A percentile compares a stretch with the other conserved stretches of the same genome.
Conservation (phyloP, 2,329 filamentous ascomycete species). For the Epichloe typhina region DNA sequence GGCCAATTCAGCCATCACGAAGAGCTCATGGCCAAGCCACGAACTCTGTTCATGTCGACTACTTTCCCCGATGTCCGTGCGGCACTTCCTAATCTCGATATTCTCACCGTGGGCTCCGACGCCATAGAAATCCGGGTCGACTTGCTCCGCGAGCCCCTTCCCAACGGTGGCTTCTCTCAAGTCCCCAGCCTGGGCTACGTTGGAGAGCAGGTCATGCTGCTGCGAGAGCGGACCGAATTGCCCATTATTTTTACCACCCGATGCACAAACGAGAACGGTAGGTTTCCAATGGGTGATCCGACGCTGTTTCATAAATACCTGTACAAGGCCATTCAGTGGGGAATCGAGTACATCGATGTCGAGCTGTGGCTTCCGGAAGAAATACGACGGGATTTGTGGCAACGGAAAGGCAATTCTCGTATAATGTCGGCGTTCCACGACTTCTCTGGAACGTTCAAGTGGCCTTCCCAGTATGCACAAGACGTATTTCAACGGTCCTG, state of each 20-base stretch:
- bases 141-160: constrained; percentile 57
- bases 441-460: constrained; percentile 73
- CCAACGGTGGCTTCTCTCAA: constrained; percentile 45
- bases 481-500: constrained; percentile 58
- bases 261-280: constrained; percentile 69
- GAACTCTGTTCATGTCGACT: constrained; percentile 77
- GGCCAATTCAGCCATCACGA: constrained; percentile 70
- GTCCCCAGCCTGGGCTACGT: constrained; percentile 75
- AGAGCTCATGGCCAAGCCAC: constrained; percentile 60
- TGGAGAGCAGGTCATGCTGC: constrained; percentile 71
- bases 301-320: constrained; percentile 65
- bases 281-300: constrained; percentile 73
- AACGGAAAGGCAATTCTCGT: constrained; percentile 61
- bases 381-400: constrained; percentile 54
- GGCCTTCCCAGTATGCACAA: constrained; percentile 62
- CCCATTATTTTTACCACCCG: constrained; percentile 85
- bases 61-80: constrained; percentile 79
- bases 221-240: constrained; percentile 71
- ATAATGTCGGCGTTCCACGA: constrained; percentile 91
- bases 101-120: constrained; percentile 75
- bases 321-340: constrained; percentile 77
- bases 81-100: constrained; percentile 73
- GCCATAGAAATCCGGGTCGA: constrained; percentile 78
- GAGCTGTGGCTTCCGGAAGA: constrained; percentile 75
- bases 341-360: constrained; percentile 80